Conservation (phyloP, 305 asterid genomes). For the Stenogyne calaminthoides region DNA sequence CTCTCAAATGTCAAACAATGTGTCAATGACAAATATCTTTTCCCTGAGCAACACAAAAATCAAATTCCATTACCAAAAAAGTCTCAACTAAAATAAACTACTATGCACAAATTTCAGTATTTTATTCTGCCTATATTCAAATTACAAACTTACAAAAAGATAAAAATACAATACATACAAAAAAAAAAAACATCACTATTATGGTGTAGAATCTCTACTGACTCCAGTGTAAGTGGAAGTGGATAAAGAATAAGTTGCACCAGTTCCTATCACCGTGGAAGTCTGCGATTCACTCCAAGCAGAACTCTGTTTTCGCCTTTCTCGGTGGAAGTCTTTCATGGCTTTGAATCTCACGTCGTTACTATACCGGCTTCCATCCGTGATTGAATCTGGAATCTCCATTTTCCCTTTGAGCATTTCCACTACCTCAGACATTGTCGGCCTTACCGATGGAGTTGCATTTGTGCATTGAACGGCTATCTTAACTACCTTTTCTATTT, state of each 20-base stretch:
- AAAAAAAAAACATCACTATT: neutral
- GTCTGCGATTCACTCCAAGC: slow-evolving; percentile 37
- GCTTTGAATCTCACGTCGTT: slow-evolving; percentile 78
- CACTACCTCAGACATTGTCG: slow-evolving; percentile 81
- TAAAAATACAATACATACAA: neutral
- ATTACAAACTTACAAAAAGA: neutral
- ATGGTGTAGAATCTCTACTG: slow-evolving; percentile 27
- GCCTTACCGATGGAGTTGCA: slow-evolving; percentile 78
- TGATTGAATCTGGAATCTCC: slow-evolving; percentile 49
- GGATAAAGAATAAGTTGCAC: slow-evolving; percentile 45
- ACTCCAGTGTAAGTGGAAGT: slow-evolving; percentile 36
- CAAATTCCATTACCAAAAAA: neutral
- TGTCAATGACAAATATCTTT: too few relatives aligned
- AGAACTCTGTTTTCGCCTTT: slow-evolving; percentile 45
- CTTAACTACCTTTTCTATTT: slow-evolving; percentile 60
- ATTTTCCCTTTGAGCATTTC: slow-evolving; percentile 77
- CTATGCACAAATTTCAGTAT: neutral
- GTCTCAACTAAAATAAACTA: neutral
- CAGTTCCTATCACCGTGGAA: slow-evolving; percentile 45
- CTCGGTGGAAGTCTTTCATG: slow-evolving; percentile 67
- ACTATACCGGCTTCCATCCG: slow-evolving; percentile 49
- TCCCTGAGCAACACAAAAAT: neutral
- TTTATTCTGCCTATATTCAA: neutral
- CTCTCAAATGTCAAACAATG: too few relatives aligned
- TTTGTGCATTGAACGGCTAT: slow-evolving; percentile 78